phyloP scores from a whole-genome alignment of 192 early-diverging fungal genomes.

The Coemansia guatemalensis region DNA sequence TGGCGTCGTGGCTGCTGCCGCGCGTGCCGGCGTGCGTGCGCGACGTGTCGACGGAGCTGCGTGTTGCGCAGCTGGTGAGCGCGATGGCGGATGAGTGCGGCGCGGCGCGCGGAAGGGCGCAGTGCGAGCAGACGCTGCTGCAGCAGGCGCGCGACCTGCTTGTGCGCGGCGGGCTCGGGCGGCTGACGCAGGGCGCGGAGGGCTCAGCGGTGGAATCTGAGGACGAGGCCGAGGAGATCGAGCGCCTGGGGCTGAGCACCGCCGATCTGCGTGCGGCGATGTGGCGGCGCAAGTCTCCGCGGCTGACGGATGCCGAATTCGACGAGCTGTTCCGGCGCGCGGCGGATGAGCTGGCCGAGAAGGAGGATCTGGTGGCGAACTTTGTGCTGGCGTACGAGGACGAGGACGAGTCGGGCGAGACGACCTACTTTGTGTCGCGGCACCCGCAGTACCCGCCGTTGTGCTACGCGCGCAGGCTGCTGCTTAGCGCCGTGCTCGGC shows the following conservation, averaged over 20 bases:
- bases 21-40: slow-evolving; percentile 38
- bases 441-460: slow-evolving; percentile 18
- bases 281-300: slow-evolving; percentile 19
- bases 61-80: slow-evolving; percentile 34
- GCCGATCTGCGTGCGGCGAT: slow-evolving; percentile 25
- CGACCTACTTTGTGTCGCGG: slow-evolving; percentile 34
- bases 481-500: slow-evolving; percentile 26
- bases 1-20: slow-evolving; percentile 27
- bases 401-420: slow-evolving; percentile 13
- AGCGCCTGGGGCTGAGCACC: slow-evolving; percentile 42
- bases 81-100: slow-evolving; percentile 39
- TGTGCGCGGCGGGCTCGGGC: neutral
- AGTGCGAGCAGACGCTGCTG: slow-evolving; percentile 36
- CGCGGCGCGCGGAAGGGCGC: slow-evolving; percentile 28
- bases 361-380: slow-evolving; percentile 12
- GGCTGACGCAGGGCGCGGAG: neutral
- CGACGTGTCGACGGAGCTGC: slow-evolving; percentile 39
- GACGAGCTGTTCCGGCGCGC: slow-evolving; percentile 34
- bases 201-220: neutral
- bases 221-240: slow-evolving; percentile 48
- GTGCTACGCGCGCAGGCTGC: slow-evolving; percentile 28
- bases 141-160: slow-evolving; percentile 32
- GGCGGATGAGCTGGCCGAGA: slow-evolving; percentile 12
- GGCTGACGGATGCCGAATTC: slow-evolving; percentile 34
- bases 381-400: slow-evolving; percentile 33